Percentiles rank a stretch among this genome's conserved stretches.
These are phyloP conservation scores for Kodamaea sagamina DNA, from an alignment of 805 yeast species.

Conservation along the genomic window DNA sequence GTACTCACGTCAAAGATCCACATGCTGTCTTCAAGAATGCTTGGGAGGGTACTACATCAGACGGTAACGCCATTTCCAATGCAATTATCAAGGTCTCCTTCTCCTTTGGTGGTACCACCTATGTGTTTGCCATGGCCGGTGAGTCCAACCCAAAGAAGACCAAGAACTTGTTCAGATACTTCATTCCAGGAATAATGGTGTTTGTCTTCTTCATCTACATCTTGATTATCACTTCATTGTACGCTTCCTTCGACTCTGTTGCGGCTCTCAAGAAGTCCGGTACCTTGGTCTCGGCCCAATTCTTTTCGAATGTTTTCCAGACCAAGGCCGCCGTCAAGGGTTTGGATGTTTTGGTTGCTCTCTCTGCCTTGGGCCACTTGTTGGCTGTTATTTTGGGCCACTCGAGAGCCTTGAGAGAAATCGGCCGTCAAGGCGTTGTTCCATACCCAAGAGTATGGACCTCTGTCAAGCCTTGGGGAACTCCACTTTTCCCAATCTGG, in stretches of 20 bases:
- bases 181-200: conserved; percentile 34
- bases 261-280: conserved; percentile 31
- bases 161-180: conserved; percentile 26
- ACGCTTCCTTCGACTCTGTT: conserved; percentile 26
- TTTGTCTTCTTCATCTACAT: conserved; percentile 34
- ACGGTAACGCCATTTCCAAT: conserved; percentile 44
- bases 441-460: conserved; percentile 33
- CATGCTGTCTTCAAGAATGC: conserved; percentile 37
- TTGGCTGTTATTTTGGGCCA: conserved; percentile 31
- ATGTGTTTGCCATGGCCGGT: conserved; percentile 41
- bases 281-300: conserved; percentile 30
- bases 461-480: conserved; percentile 33
- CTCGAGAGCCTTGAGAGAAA: conserved; percentile 33
- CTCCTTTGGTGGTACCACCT: conserved; percentile 43
- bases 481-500: conserved; percentile 29
- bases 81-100: conserved; percentile 48
- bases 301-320: conserved; percentile 34
- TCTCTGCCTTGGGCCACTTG: conserved; percentile 35
- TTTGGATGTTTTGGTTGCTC: conserved; percentile 29
- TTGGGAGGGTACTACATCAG: conserved; percentile 42
- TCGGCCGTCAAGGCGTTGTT: conserved; percentile 36
- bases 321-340: conserved; percentile 26
- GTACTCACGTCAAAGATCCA: conserved; percentile 34
- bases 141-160: conserved; percentile 30
- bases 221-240: conserved; percentile 35